These are phyloP conservation scores for Backusella westeae DNA, from an alignment of 192 early-diverging fungal genomes.

Conservation along the genomic window DNA sequence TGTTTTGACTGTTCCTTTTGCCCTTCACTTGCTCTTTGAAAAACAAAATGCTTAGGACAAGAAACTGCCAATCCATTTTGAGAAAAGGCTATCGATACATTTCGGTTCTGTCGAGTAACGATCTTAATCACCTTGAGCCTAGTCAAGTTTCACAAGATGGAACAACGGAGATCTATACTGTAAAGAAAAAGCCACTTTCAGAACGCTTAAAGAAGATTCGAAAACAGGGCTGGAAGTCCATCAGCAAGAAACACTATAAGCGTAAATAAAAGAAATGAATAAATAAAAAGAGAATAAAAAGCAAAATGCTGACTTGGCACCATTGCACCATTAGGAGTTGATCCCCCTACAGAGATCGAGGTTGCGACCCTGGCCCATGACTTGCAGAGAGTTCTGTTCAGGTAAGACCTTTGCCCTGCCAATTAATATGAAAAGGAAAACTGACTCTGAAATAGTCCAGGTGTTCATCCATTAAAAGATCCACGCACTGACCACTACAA, in stretches of 20 bases:
- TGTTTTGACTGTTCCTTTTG: neutral
- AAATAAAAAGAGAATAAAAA: neutral
- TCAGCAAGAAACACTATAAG: neutral
- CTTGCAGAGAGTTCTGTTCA: conserved; percentile 65
- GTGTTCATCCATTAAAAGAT: conserved; percentile 80
- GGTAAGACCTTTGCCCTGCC: conserved; percentile 26
- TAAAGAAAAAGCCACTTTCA: neutral
- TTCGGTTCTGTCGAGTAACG: neutral
- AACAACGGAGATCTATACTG: neutral
- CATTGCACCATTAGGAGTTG: conserved; percentile 6
- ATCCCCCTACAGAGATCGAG: neutral
- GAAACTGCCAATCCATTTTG: neutral
- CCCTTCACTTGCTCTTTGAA: neutral
- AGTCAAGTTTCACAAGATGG: conserved; percentile 7
- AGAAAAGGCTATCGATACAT: neutral
- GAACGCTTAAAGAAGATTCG: neutral
- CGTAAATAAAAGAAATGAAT: neutral
- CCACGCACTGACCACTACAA: conserved; percentile 71
- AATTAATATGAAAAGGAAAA: neutral
- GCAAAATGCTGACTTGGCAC: neutral
- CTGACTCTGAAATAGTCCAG: conserved; percentile 52
- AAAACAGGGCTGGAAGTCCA: neutral
- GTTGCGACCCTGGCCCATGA: conserved; percentile 55
- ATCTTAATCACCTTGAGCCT: neutral
- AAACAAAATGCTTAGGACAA: neutral